phyloP scores from a whole-genome alignment of 2,329 filamentous ascomycete species.

The Helotiales sp. region DNA sequence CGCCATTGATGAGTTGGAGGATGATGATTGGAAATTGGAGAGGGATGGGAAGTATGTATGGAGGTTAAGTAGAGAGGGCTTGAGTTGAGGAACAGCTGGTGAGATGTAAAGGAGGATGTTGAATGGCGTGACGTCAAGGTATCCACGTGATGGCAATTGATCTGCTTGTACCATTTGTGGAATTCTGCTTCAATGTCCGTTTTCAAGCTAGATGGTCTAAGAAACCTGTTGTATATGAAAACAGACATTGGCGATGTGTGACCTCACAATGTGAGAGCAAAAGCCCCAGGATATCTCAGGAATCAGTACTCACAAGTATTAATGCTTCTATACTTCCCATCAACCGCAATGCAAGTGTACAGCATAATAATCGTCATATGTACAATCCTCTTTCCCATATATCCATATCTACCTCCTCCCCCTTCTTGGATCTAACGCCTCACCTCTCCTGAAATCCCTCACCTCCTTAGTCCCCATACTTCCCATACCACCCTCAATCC shows the following conservation, averaged over 20 bases:
- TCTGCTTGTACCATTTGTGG: background rate
- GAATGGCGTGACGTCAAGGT: background rate
- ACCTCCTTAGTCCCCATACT: constrained; percentile 91
- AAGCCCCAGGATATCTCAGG: no score
- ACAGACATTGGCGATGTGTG: no score
- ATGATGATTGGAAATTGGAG: background rate
- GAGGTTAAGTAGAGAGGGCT: no score
- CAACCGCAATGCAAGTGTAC: background rate
- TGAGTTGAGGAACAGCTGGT: background rate
- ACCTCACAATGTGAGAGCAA: no score
- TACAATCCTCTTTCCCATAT: constrained; percentile 1
- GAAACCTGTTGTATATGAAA: no score
- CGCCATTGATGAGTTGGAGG: constrained; percentile 36
- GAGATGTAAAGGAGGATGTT: background rate
- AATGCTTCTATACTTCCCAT: background rate
- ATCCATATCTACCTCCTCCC: constrained; percentile 39
- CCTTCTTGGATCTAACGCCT: constrained; percentile 79
- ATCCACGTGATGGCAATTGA: background rate
- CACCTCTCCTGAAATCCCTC: constrained; percentile 76
- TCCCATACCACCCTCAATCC: constrained; percentile 82
- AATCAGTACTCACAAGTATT: background rate
- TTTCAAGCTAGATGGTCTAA: no score
- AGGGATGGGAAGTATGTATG: no score
- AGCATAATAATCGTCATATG: constrained; percentile 2
- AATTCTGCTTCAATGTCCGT: no score